Evolutionary conservation across 139 green algal species (phyloP).

Genomic region (Chlamydomonas sp.): DNA sequence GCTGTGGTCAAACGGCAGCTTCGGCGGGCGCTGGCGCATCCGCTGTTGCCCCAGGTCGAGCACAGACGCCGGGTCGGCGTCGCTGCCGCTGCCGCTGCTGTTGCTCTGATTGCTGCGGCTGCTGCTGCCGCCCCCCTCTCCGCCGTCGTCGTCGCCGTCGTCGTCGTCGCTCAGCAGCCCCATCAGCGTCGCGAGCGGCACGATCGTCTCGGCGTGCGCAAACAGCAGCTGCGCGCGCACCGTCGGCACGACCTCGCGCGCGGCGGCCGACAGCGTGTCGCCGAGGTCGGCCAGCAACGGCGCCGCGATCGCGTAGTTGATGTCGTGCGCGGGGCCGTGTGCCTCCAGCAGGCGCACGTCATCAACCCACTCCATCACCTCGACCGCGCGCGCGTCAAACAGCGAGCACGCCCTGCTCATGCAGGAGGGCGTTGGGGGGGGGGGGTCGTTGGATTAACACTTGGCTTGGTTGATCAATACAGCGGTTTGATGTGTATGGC

Average conservation of each 20-base stretch:
- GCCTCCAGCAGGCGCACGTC: slow-evolving; percentile 43
- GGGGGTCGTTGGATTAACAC: no score
- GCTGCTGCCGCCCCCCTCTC: neutral
- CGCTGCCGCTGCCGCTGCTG: neutral
- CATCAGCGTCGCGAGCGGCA: slow-evolving; percentile 37
- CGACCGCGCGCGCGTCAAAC: neutral
- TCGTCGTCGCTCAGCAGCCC: slow-evolving; percentile 21
- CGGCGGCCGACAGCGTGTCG: slow-evolving; percentile 1
- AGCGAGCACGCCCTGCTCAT: slow-evolving; percentile 15
- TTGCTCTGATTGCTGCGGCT: neutral
- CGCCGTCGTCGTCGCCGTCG: neutral
- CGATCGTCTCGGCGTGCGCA: slow-evolving; percentile 48
- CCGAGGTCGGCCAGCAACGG: slow-evolving; percentile 27
- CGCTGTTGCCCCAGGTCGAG: neutral
- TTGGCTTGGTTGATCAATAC: neutral
- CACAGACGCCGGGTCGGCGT: neutral
- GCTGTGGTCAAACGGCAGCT: neutral
- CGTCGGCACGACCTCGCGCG: neutral
- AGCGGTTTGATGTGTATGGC: neutral
- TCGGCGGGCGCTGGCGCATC: neutral
- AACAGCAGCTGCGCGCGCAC: slow-evolving; percentile 27
- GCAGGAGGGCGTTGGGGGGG: neutral
- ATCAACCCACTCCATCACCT: slow-evolving; percentile 49
- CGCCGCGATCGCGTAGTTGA: slow-evolving; percentile 37
- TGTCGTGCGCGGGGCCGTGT: slow-evolving; percentile 27